phyloP scores from a whole-genome alignment of 2,329 filamentous ascomycete genomes.

The Pseudogymnoascus sp. region DNA sequence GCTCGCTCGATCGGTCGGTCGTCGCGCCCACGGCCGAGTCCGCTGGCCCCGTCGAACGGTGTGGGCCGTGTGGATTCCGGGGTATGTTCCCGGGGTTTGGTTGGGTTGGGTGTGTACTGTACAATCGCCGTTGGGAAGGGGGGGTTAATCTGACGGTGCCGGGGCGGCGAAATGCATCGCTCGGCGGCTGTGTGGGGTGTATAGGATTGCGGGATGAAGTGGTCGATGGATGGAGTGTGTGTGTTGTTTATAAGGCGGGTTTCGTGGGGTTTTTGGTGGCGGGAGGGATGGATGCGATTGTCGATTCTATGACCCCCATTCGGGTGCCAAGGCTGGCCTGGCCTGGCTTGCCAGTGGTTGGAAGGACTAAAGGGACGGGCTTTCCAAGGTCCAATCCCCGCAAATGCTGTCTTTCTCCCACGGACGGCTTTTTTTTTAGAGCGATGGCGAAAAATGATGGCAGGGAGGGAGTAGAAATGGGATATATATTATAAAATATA shows the following conservation, averaged over 20 bases:
- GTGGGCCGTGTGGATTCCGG: neutral
- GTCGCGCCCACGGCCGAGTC: neutral
- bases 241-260: slow-evolving; percentile 7
- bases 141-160: slow-evolving; percentile 3
- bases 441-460: neutral
- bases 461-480: neutral
- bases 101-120: neutral
- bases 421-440: neutral
- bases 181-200: neutral
- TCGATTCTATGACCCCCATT: slow-evolving; percentile 6
- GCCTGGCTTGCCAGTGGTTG: slow-evolving; percentile 3
- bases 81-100: neutral
- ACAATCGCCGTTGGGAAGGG: neutral
- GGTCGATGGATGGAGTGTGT: neutral
- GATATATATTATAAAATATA: neutral
- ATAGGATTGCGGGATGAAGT: neutral
- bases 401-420: neutral
- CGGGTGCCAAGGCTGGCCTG: slow-evolving; percentile 3
- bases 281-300: slow-evolving; percentile 6
- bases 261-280: slow-evolving; percentile 7
- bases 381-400: neutral
- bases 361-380: neutral
- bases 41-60: neutral
- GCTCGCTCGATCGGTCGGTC: neutral
- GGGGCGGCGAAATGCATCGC: slow-evolving; percentile 2